phyloP scores from a whole-genome alignment of 371 early-diverging fungal species.

The Actinomortierella wolfii region DNA sequence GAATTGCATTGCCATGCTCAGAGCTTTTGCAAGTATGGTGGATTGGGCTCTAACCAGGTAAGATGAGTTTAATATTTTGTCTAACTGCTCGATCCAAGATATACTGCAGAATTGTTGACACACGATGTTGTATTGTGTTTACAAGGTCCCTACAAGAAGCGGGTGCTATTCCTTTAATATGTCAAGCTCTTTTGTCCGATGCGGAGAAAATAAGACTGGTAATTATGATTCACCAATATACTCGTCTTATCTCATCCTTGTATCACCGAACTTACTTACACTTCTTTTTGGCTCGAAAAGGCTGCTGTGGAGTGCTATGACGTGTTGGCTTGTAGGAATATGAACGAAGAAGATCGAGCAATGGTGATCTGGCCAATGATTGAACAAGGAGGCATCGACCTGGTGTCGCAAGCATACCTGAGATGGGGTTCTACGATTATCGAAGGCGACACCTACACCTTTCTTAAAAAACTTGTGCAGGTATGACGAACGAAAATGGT shows the following conservation, averaged over 20 bases:
- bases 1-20: too few relatives aligned
- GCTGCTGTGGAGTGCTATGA: conserved; percentile 49
- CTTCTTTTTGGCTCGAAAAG: conserved; percentile 6
- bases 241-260: neutral
- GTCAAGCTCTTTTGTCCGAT: conserved; percentile 22
- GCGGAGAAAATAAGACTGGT: conserved; percentile 39
- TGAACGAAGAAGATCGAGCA: conserved; percentile 42
- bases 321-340: conserved; percentile 44
- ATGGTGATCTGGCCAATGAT: conserved; percentile 50
- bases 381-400: conserved; percentile 43
- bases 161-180: conserved; percentile 16
- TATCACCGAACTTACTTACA: neutral
- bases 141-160: conserved; percentile 23
- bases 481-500: conserved; percentile 13
- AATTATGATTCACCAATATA: neutral
- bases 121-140: too few relatives aligned
- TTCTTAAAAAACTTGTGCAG: conserved; percentile 51
- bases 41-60: too few relatives aligned
- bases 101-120: too few relatives aligned
- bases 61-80: too few relatives aligned
- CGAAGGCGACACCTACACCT: conserved; percentile 48
- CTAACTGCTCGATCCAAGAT: too few relatives aligned
- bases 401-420: conserved; percentile 27
- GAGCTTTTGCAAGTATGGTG: too few relatives aligned
- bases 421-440: conserved; percentile 8